phyloP scores from a whole-genome alignment of 1,284 basidiomycete genomes.

The Sparassis latifolia region DNA sequence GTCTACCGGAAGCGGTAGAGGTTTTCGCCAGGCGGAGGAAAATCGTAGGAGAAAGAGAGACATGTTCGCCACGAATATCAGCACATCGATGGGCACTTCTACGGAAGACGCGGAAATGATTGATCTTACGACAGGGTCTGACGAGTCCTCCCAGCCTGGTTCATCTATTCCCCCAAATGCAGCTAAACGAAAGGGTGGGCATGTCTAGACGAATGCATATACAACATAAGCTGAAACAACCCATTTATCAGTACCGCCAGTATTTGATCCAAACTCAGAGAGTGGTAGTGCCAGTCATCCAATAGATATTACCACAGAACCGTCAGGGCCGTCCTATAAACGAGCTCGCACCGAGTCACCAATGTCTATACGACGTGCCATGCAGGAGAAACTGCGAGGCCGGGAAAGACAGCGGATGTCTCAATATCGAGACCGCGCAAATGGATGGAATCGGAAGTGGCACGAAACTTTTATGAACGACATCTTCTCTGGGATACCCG shows the following conservation, averaged over 20 bases:
- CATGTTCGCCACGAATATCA: background rate
- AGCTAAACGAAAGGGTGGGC: constrained; percentile 16
- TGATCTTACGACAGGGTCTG: constrained; percentile 11
- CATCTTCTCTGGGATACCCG: constrained; percentile 18
- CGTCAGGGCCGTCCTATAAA: constrained; percentile 6
- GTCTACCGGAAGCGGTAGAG: background rate
- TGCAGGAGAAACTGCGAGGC: constrained; percentile 33
- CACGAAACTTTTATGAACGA: constrained; percentile 30
- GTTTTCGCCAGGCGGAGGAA: constrained; percentile 10
- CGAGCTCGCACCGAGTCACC: constrained; percentile 22
- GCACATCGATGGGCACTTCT: too few relatives aligned
- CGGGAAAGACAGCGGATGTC: constrained; percentile 24
- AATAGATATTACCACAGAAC: background rate
- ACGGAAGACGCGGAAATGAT: constrained; percentile 4
- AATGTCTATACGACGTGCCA: constrained; percentile 29
- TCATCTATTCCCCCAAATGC: constrained; percentile 1
- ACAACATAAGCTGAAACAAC: background rate
- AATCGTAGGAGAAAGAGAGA: background rate
- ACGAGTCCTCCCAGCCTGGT: constrained; percentile 4
- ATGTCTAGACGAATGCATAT: background rate
- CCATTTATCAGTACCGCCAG: background rate
- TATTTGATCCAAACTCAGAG: background rate
- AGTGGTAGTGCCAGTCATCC: constrained; percentile 1
- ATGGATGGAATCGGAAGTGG: constrained; percentile 27
- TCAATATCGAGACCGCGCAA: constrained; percentile 20